Conservation (phyloP, 805 yeast genomes). For the Diddensiella transvaalensis region DNA sequence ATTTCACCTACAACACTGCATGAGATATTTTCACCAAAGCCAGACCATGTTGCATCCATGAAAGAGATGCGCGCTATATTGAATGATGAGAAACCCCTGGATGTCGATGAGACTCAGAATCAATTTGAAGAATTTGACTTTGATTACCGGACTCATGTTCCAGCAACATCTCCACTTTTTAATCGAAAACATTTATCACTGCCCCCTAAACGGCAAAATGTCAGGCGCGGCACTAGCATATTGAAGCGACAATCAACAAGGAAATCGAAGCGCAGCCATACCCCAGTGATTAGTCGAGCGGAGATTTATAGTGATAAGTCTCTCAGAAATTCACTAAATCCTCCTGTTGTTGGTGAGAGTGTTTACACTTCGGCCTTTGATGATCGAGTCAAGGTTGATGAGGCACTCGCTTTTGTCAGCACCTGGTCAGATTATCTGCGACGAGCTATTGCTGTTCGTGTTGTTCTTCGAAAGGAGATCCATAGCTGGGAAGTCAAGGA, state of each 20-base stretch:
- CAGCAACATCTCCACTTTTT: background rate
- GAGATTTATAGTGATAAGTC: constrained; percentile 13
- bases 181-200: background rate
- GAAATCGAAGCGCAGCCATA: background rate
- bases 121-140: constrained; percentile 9
- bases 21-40: background rate
- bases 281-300: constrained; percentile 13
- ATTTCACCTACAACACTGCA: background rate
- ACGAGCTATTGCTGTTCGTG: constrained; percentile 32
- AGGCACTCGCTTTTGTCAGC: constrained; percentile 30
- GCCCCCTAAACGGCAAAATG: background rate
- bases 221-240: background rate
- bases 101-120: background rate
- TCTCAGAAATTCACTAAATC: background rate
- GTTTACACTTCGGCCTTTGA: constrained; percentile 7
- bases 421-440: constrained; percentile 33
- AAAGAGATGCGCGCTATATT: background rate
- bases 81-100: background rate
- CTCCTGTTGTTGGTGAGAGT: background rate
- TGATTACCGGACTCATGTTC: constrained; percentile 3
- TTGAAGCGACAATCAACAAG: background rate
- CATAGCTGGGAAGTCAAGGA: constrained; percentile 22
- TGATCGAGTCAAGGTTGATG: constrained; percentile 22
- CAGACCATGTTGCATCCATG: constrained; percentile 7
- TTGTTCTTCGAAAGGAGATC: constrained; percentile 26